phyloP scores from a whole-genome alignment of 805 yeast genomes.

The Cyberlindnera suaveolens region DNA sequence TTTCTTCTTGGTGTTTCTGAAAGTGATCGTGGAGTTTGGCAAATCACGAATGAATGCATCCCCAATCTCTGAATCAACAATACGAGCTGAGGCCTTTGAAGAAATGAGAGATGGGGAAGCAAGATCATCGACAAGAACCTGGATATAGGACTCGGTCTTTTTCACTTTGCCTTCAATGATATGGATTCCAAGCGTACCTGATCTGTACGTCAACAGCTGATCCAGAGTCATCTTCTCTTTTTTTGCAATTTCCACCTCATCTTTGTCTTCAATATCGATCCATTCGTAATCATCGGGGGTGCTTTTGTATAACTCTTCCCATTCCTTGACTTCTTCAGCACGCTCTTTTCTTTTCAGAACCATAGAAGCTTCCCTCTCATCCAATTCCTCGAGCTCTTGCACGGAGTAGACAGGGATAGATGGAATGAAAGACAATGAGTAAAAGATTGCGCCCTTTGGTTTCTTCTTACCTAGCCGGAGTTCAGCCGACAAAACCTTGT shows the following conservation, averaged over 20 bases:
- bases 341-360: conserved; percentile 30
- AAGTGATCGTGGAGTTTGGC: conserved; percentile 47
- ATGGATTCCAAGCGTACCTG: conserved; percentile 59
- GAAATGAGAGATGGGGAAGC: conserved; percentile 53
- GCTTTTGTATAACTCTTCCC: conserved; percentile 44
- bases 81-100: conserved; percentile 40
- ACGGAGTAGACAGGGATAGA: conserved; percentile 55
- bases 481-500: conserved; percentile 33
- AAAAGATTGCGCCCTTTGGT: conserved; percentile 45
- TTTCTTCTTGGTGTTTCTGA: conserved; percentile 51
- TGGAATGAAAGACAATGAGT: conserved; percentile 62
- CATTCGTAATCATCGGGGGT: conserved; percentile 62
- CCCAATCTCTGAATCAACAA: conserved; percentile 42
- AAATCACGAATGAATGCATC: conserved; percentile 67
- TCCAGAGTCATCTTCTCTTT: conserved; percentile 46
- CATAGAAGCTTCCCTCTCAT: conserved; percentile 34
- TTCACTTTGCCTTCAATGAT: conserved; percentile 43
- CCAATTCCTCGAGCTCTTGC: conserved; percentile 44
- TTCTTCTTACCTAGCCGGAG: conserved; percentile 29
- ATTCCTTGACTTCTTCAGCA: conserved; percentile 34
- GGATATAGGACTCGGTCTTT: conserved; percentile 45
- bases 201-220: conserved; percentile 46
- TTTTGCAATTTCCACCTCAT: conserved; percentile 26
- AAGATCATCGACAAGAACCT: conserved; percentile 59
- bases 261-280: conserved; percentile 41